Evolutionary conservation across 2,329 filamentous ascomycete genomes (phyloP), one percentile per base, ranked within the genome.

Genomic region (Diaporthe sp.): DNA sequence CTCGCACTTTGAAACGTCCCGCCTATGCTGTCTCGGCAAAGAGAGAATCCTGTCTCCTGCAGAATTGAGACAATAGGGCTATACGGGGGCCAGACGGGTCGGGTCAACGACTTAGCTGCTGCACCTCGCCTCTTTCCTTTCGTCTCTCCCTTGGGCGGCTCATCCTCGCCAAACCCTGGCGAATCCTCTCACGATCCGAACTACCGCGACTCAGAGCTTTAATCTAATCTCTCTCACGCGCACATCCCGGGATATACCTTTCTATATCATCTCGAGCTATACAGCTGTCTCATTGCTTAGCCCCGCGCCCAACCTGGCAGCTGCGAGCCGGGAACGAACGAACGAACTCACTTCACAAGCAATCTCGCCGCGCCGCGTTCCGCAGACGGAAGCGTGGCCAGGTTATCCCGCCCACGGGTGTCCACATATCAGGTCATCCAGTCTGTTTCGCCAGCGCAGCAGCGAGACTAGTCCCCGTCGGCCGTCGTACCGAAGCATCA

Each of bases 121-220:
- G 61, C 22, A 58, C 20, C 15, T 34, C 57, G 34, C 17, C 28
- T 31, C 10, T 65, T 47, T 28, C 6, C 10, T 7, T 12, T 20
- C 12, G 7, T 28, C 42, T 13, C 20, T 49, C 63, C 63, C 63
- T 68, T 68, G 63, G 44, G 44, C 63, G 63, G 63, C 42, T 51
- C 34, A 37, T 37, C 1, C 22, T 68, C 44, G 63, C 63, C 63
- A 25, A 68, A 68, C 31, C 12, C 28, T 12, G 22, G 31, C 63
- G 47, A 68, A 68, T 68, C 63, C 44, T 68, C 44, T 68, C 47
- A 20, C 22, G 47, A 53, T 39, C 60, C 63, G 63, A 68, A 68
- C 44, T 51, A 37, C 63, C 44, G 63, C 63, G 63, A 68, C 63
- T 68, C 63, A 68, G 63, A 68, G 22, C 10, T 47, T 47, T 31